Evolutionary conservation across 1,139 yeast species (phyloP), one percentile per base, ranked within the genome.

Genomic region (Cylindricascospora bacillispora): DNA sequence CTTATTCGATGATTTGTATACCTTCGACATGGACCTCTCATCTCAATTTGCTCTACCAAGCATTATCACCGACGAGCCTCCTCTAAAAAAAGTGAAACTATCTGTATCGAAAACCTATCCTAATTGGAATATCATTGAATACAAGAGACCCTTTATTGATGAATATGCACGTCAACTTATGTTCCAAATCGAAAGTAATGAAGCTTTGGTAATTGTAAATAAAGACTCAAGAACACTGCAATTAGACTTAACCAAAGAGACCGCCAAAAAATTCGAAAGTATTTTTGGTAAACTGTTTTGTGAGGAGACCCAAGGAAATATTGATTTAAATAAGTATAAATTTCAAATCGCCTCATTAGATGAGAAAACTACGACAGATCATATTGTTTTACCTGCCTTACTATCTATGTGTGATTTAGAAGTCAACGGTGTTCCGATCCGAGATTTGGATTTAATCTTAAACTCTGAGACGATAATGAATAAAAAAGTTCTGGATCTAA

Each of bases 71-170:
- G 25, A 27, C n/a, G 31, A 35, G 18, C 36, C 36, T 14, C 25
- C 35, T n/a, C 15, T 29, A 17, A 36, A 37, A 25, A 35, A 26
- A 16, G 13, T 20, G 5, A 37, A 32, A 24, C 34, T 23, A 11
- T 35, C 39, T 6, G 29, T 35, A 13, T 4, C 24, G 2, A 39
- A 35, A 21, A 29, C 29, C 7, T 25, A 31, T 4, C 23, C 28
- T 11, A 15, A 21, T 3, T 43, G 51, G 47, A 32, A 47, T 7
- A 45, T 55, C 26, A 27, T 43, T 4, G 28, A 38, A 2, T 80
- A 80, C 49, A 59, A 65, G 28, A 59, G 92, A 28, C 89, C 89
- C 1, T 70, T 52, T 45, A 54, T 74, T 5, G 77, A 70, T 42
- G 57, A 57, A 2, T 60, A 59, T 29, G 59, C 63, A 0, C 53